These are phyloP conservation scores for Fusarium irregulare DNA, from an alignment of 2,329 filamentous ascomycete genomes.

Conservation along the genomic window DNA sequence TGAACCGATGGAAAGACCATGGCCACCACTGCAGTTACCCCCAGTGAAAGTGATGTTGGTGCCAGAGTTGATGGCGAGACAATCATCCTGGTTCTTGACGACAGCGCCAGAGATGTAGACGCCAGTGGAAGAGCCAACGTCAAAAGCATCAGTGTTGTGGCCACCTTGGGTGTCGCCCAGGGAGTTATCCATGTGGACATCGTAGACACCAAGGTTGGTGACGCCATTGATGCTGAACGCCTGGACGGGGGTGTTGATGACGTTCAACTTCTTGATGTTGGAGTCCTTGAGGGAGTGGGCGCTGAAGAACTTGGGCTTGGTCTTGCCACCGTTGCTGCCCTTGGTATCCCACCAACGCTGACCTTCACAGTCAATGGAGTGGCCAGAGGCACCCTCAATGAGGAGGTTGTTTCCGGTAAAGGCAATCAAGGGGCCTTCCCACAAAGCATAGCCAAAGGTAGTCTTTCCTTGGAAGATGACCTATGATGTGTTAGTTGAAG, in stretches of 20 bases:
- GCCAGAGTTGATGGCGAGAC: slow-evolving; percentile 67
- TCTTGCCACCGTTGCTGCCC: slow-evolving; percentile 69
- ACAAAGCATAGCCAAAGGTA: slow-evolving; percentile 74
- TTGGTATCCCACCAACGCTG: slow-evolving; percentile 70
- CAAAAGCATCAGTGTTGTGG: slow-evolving; percentile 70
- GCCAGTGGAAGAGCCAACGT: slow-evolving; percentile 61
- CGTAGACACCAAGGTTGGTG: slow-evolving; percentile 50
- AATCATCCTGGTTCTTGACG: slow-evolving; percentile 72
- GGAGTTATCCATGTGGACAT: slow-evolving; percentile 55
- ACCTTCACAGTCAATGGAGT: slow-evolving; percentile 67
- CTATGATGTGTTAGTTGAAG: neutral
- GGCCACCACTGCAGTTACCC: slow-evolving; percentile 58
- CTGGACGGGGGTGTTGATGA: slow-evolving; percentile 57
- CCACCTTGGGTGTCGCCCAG: slow-evolving; percentile 51
- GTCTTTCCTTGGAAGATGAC: slow-evolving; percentile 73
- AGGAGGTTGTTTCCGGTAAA: slow-evolving; percentile 68
- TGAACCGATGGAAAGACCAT: slow-evolving; percentile 57
- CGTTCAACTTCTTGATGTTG: slow-evolving; percentile 53
- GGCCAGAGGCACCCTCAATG: slow-evolving; percentile 61
- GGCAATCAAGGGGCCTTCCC: slow-evolving; percentile 72
- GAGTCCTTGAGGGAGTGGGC: slow-evolving; percentile 56
- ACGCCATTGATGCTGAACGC: slow-evolving; percentile 55
- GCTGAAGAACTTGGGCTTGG: slow-evolving; percentile 71
- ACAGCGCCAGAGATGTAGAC: slow-evolving; percentile 64
- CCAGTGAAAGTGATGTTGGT: slow-evolving; percentile 59